Conservation (phyloP, 306 rosid species). For the Fragaria ananassa region DNA sequence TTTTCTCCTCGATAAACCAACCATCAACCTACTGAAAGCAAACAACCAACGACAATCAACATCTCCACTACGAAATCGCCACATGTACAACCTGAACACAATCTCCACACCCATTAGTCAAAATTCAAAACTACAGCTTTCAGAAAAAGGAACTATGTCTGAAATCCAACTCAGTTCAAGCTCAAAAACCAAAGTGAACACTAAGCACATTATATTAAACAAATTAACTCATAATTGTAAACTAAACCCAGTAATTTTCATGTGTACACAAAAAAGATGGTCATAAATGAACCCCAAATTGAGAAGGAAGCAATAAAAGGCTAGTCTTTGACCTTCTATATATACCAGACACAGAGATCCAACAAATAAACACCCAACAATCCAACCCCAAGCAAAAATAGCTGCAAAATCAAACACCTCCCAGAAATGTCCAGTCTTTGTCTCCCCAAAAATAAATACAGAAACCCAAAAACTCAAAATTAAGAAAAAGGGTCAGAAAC, state of each 20-base stretch:
- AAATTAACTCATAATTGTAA: neutral
- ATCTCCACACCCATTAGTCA: conserved; percentile 1
- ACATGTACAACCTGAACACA: neutral
- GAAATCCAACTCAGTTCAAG: neutral
- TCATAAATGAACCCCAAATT: neutral
- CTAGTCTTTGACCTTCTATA: conserved; percentile 5
- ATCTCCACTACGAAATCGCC: neutral
- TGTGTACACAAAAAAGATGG: conserved; percentile 5
- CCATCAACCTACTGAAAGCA: conserved; percentile 52
- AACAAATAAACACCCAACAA: conserved; percentile 15
- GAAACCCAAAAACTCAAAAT: neutral
- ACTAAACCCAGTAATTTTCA: neutral
- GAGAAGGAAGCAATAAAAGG: conserved; percentile 13
- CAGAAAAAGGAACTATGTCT: neutral
- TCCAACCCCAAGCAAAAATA: conserved; percentile 1
- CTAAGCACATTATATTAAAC: neutral
- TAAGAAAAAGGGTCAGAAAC: neutral
- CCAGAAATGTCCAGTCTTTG: neutral
- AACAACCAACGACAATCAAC: neutral
- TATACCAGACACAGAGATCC: conserved; percentile 30
- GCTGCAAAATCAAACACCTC: neutral
- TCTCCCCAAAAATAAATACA: neutral
- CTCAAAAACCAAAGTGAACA: conserved; percentile 4
- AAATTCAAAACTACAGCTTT: neutral
- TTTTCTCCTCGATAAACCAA: conserved; percentile 30